Percentiles rank a stretch among this genome's conserved stretches.
These are phyloP conservation scores for Myxozyma melibiosi DNA, from an alignment of 805 yeast species.

Conservation along the genomic window DNA sequence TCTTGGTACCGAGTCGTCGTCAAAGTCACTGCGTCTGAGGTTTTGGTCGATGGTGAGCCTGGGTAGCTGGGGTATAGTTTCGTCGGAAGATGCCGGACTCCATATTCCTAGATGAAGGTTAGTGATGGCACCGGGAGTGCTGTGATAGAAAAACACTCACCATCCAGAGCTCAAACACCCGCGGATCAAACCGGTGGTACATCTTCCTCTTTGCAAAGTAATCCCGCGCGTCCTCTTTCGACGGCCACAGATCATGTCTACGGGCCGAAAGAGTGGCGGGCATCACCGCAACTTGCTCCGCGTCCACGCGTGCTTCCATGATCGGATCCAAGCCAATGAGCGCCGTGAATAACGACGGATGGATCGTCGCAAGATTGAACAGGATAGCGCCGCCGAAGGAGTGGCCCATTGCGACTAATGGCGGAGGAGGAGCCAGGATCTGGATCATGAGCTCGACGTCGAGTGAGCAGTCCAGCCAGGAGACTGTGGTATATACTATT, in stretches of 20 bases:
- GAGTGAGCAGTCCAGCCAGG: slow-evolving; percentile 29
- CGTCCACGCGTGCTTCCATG: slow-evolving; percentile 14
- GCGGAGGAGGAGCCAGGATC: slow-evolving; percentile 21
- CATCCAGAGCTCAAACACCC: slow-evolving; percentile 27
- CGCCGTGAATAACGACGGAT: slow-evolving; percentile 27
- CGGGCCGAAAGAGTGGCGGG: slow-evolving; percentile 15
- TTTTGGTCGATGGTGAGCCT: neutral
- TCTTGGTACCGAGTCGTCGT: slow-evolving; percentile 32
- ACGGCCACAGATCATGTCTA: slow-evolving; percentile 30
- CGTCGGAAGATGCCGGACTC: slow-evolving; percentile 28
- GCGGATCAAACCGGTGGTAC: slow-evolving; percentile 23
- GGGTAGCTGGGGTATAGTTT: slow-evolving; percentile 12
- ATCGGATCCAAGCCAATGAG: slow-evolving; percentile 34
- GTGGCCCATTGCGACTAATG: slow-evolving; percentile 35
- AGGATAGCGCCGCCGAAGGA: slow-evolving; percentile 34
- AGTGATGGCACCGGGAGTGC: neutral
- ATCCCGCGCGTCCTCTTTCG: slow-evolving; percentile 20
- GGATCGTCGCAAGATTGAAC: slow-evolving; percentile 10
- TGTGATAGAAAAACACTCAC: neutral
- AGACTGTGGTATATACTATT: neutral
- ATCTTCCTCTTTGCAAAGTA: slow-evolving; percentile 8
- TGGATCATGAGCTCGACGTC: slow-evolving; percentile 25
- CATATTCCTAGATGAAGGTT: slow-evolving; percentile 8
- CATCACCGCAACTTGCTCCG: slow-evolving; percentile 4
- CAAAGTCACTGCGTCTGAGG: slow-evolving; percentile 27